Base-by-base conservation (phyloP, 306 rosid species). In the Casuarina glauca region DNA sequence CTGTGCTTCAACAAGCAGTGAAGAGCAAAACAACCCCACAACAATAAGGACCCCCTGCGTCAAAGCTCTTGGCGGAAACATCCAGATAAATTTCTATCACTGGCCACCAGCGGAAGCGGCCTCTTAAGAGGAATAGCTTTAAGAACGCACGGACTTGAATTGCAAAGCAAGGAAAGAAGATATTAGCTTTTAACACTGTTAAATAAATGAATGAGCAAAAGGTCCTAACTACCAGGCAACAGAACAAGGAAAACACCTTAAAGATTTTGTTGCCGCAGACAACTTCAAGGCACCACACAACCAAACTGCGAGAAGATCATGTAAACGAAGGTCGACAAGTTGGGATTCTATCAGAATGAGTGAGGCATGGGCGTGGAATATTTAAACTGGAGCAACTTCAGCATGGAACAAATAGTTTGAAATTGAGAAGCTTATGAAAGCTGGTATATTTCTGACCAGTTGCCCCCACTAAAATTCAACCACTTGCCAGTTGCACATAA, bases 41-140 rank as follows among this genome's bases (percentile, higher is more conserved):
- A 72, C 49, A 80, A 86, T 69, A 69, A 87, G n/a, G 63, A 76
- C 71, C 74, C 42, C 82, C 80, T 16, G 81, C 39, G 70, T 63
- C 85, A 85, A 82, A 66, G 82, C 81, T 81, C 73, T 85, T 73
- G 87, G 78, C 60, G 42, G 88, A 90, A 64, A 52, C 98, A 94
- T 92, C 86, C 68, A 74, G 36, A 70, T 43, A 78, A n/a, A n/a
- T n/a, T n/a, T n/a, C n/a, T n/a, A n/a, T n/a, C n/a, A n/a, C n/a
- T n/a, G n/a, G n/a, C n/a, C n/a, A n/a, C n/a, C n/a, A n/a, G n/a
- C n/a, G n/a, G n/a, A n/a, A n/a, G n/a, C n/a, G n/a, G n/a, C n/a
- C n/a, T n/a, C n/a, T n/a, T n/a, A n/a, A n/a, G n/a, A n/a, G n/a
- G n/a, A n/a, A n/a, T n/a, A 19, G 11, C 1, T 9, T n/a, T 16